phyloP scores from a whole-genome alignment of 306 rosid species.

The Vigna hirtella region DNA sequence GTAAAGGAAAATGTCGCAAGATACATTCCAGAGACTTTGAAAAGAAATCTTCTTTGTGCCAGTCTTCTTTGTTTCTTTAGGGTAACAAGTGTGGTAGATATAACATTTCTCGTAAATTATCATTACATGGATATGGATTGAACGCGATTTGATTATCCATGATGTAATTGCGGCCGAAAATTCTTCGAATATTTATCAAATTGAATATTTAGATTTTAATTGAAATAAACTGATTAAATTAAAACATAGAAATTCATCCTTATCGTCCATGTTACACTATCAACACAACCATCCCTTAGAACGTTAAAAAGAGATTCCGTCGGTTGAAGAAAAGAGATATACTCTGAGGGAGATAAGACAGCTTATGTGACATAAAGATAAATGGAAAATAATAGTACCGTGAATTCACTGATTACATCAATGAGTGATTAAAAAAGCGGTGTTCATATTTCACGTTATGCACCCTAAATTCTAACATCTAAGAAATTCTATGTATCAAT shows the following conservation, averaged over 20 bases:
- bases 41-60: neutral
- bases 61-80: neutral
- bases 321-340: neutral
- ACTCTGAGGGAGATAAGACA: neutral
- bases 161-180: too few species aligned
- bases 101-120: neutral
- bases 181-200: too few species aligned
- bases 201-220: neutral
- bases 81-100: neutral
- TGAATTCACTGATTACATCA: neutral
- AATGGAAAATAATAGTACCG: neutral
- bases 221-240: too few species aligned
- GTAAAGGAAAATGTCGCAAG: too few species aligned
- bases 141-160: neutral
- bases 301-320: neutral
- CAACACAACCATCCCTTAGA: neutral
- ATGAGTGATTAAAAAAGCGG: neutral
- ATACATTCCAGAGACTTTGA: too few species aligned
- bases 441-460: neutral
- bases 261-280: too few species aligned
- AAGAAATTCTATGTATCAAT: neutral
- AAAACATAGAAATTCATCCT: neutral
- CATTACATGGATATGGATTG: neutral
- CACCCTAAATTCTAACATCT: neutral
- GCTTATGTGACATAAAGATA: conserved; percentile 11